Base-by-base conservation (phyloP, 805 yeast species). In the Zygoascus ofunaensis region DNA sequence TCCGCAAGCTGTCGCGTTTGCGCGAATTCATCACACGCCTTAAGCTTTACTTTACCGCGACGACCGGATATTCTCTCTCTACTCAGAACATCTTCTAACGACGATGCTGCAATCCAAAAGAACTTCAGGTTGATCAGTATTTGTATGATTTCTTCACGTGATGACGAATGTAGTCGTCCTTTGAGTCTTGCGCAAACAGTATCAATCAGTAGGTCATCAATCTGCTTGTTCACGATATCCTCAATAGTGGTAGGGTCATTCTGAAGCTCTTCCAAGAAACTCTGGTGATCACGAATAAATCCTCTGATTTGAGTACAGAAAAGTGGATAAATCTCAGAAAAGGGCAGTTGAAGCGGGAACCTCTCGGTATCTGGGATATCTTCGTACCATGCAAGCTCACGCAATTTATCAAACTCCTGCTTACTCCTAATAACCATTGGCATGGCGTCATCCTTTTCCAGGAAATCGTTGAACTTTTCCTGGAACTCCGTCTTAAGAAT, bases 141-240 rank as follows among this genome's bases (percentile, higher is more conserved):
- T 66, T 92, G 97, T 0, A 95, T 82, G 22, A 87, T 74, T 52
- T 87, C 89, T 62, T 90, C 97, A 57, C 94, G 84, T 49, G 87
- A 83, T 10, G 81, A 76, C 2, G 87, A 73, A 52, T 77, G 73
- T 40, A 82, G 72, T 48, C 79, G 77, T 12, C 72, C 70, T 45
- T 75, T 71, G 39, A 84, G 75, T 48, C 80, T 76, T 34, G 69
- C 69, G 53, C 86, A 74, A 1, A 90, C 82, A 1, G 84, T 76
- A 37, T 75, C 73, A 17, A 75, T 72, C 49, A 89, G 69, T n/a
- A 87, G 74, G 19, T 66, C 59, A 56, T 92, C 97, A 43, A 87
- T 71, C 1, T 80, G 69, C 7, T 68, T 69, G 12, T 75, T 72
- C 41, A 83, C 67, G 18, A 80, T 71, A 32, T 77, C 75, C 44